Evolutionary conservation across 176 grass and related monocot genomes (phyloP), one percentile per base, ranked within the genome.

Genomic region (Poa pratensis): DNA sequence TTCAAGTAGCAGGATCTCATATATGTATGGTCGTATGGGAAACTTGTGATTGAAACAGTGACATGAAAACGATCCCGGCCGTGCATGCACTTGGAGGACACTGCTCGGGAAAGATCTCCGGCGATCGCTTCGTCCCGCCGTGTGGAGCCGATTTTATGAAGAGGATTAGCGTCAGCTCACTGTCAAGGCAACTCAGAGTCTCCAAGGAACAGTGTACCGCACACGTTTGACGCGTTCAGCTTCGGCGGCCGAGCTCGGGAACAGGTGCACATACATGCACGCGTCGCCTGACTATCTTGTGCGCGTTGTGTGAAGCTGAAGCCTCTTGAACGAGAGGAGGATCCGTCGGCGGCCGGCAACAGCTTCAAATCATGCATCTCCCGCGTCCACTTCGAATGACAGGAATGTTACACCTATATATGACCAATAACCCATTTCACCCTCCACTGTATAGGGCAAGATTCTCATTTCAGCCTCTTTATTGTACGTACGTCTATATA

Each of bases 171-270:
- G 76, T 66, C 82, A 80, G 37, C 76, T 89, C 87, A 77, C 50
- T 80, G 76, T 85, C 87, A 58, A 39, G 57, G 48, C 77, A 84
- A 58, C 86, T 83, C 73, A 83, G 14, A 16, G 43, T 30, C 75
- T 77, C 5, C 61, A 71, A 71, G 18, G 27, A 30, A 64, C 61
- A n/a, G 20, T 12, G 34, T 65, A 1, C 22, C n/a, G 17, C 62
- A 22, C 79, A 76, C 24, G 68, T 67, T 80, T 73, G 82, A 80
- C 82, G 24, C 5, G 48, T 84, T 80, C 76, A 69, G 43, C 5
- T 9, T 28, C 10, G 27, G 50, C 22, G 57, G 26, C 20, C 52
- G 32, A 15, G 3, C 57, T 45, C 34, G 46, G 64, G 3, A 59
- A 23, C 54, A 58, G 54, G 35, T 37, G 35, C 35, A 37, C 53